phyloP scores from a whole-genome alignment of 176 grass and related monocot species.

The Bothriochloa decipiens region DNA sequence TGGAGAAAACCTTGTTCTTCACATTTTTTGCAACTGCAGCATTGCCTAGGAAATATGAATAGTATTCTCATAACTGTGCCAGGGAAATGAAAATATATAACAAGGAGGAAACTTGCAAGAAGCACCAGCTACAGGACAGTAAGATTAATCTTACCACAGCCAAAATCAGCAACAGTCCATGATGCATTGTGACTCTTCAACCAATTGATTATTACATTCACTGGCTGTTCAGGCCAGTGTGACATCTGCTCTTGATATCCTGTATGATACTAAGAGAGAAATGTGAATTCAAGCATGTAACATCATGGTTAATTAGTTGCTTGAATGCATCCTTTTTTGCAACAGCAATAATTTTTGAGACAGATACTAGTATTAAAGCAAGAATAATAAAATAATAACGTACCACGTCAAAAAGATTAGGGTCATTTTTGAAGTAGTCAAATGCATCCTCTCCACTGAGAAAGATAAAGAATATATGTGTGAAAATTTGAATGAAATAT shows the following conservation, averaged over 20 bases:
- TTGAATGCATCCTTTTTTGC: slow-evolving; percentile 2
- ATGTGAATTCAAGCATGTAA: slow-evolving; percentile 28
- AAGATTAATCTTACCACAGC: slow-evolving; percentile 71
- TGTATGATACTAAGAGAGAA: slow-evolving; percentile 85
- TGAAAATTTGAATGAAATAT: slow-evolving; percentile 18
- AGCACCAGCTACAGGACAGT: neutral
- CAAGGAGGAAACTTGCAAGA: neutral
- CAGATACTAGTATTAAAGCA: neutral
- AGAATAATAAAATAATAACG: neutral
- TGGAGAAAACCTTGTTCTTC: slow-evolving; percentile 95
- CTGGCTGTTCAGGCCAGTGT: slow-evolving; percentile 89
- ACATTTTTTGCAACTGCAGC: slow-evolving; percentile 84
- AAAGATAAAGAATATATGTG: slow-evolving; percentile 30
- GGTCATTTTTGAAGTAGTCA: slow-evolving; percentile 82
- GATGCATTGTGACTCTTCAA: slow-evolving; percentile 69
- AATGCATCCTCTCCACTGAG: slow-evolving; percentile 86
- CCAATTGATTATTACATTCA: slow-evolving; percentile 87
- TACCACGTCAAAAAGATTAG: slow-evolving; percentile 89
- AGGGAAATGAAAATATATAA: slow-evolving; percentile 31
- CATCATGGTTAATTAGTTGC: slow-evolving; percentile 2
- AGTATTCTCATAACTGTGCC: neutral
- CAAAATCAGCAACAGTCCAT: slow-evolving; percentile 95
- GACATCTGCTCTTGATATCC: slow-evolving; percentile 96
- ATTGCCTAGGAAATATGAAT: slow-evolving; percentile 57
- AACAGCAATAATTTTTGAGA: neutral